phyloP scores from a whole-genome alignment of 352 stramenopile species.

The Phytophthora sp. region DNA sequence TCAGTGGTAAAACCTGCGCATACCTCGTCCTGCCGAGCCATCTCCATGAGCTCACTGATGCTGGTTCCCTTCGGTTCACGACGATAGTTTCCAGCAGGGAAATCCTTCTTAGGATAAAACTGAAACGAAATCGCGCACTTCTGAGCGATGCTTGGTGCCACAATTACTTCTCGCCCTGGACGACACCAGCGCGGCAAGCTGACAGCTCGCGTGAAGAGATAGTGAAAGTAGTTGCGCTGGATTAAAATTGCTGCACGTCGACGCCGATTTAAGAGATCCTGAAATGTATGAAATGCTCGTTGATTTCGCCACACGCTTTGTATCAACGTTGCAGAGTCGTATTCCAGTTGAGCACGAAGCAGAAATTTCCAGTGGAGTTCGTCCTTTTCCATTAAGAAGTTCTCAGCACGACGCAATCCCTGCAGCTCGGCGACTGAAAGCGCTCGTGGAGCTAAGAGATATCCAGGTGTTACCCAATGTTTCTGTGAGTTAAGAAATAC shows the following conservation, averaged over 20 bases:
- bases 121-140: constrained; percentile 75
- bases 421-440: constrained; percentile 40
- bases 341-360: constrained; percentile 48
- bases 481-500: constrained; percentile 70
- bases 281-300: constrained; percentile 33
- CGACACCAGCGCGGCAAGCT: constrained; percentile 68
- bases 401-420: constrained; percentile 61
- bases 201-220: constrained; percentile 68
- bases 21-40: constrained; percentile 68
- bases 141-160: constrained; percentile 63
- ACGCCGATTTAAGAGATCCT: constrained; percentile 34
- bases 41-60: constrained; percentile 57
- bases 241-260: constrained; percentile 53
- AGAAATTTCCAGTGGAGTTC: constrained; percentile 61
- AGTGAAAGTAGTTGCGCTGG: constrained; percentile 76
- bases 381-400: constrained; percentile 71
- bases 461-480: constrained; percentile 63
- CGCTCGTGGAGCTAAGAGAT: constrained; percentile 34
- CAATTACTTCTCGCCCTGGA: constrained; percentile 64
- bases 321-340: constrained; percentile 50
- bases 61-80: constrained; percentile 38
- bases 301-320: constrained; percentile 48
- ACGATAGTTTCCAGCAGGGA: constrained; percentile 70
- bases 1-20: constrained; percentile 79
- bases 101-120: constrained; percentile 80